These are phyloP conservation scores for Trametes sanguinea DNA, from an alignment of 768 basidiomycete species.

Conservation along the genomic window DNA sequence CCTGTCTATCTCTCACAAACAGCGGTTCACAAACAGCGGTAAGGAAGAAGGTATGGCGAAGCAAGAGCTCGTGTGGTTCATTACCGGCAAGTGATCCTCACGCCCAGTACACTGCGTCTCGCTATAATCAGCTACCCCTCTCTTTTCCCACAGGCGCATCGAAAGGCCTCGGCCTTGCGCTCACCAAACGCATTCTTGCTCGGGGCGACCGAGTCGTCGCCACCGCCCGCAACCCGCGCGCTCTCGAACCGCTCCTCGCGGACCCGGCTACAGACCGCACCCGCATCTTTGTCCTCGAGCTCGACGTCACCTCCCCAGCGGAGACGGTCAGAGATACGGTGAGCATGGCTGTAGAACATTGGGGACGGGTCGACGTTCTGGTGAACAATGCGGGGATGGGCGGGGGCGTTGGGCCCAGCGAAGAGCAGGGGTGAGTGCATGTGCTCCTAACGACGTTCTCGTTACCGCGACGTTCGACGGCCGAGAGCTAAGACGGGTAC, in stretches of 20 bases:
- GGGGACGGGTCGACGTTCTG: conserved; percentile 37
- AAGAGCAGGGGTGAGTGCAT: conserved; percentile 42
- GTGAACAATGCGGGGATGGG: conserved; percentile 49
- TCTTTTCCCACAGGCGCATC: conserved; percentile 22
- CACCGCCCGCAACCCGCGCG: conserved; percentile 4
- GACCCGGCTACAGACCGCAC: conserved; percentile 30
- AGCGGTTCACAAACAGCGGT: not conserved
- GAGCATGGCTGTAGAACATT: conserved; percentile 34
- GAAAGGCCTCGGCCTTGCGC: conserved; percentile 31
- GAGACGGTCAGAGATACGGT: conserved; percentile 38
- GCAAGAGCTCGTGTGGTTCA: conserved; percentile 28
- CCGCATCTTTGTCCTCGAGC: conserved; percentile 45
- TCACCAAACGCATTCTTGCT: conserved; percentile 28
- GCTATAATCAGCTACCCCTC: not conserved
- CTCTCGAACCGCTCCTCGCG: conserved; percentile 10
- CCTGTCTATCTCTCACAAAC: not conserved
- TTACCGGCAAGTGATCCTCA: conserved; percentile 19
- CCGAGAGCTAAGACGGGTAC: too few relatives aligned
- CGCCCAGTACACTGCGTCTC: not conserved
- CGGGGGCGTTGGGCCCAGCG: conserved; percentile 36
- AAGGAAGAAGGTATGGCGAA: not conserved
- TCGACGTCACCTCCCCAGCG: conserved; percentile 52
- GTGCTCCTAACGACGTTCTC: too few relatives aligned
- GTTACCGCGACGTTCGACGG: too few relatives aligned
- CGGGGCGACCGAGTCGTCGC: conserved; percentile 30